Evolutionary conservation across 176 grass and related monocot genomes (phyloP).

Genomic region (Pharus latifolius): DNA sequence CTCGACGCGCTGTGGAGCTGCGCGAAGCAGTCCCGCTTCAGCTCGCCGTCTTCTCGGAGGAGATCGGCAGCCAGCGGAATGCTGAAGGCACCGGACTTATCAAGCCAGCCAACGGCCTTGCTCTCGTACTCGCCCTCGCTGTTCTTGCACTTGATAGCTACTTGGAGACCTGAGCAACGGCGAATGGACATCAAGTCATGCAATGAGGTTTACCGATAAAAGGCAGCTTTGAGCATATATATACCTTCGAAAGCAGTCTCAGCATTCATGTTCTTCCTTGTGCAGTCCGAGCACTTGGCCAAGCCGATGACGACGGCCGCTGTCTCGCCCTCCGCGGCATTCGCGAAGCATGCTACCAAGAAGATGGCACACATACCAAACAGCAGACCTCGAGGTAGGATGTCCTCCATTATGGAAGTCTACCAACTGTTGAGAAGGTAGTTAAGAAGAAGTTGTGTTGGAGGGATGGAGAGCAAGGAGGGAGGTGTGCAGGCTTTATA

Average conservation of each 20-base stretch:
- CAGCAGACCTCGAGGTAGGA: background rate
- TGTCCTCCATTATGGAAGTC: constrained; percentile 13
- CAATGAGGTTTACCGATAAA: background rate
- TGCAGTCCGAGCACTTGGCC: constrained; percentile 32
- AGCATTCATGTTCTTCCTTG: constrained; percentile 35
- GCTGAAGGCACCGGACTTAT: constrained; percentile 30
- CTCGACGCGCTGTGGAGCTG: constrained; percentile 24
- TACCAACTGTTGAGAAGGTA: background rate
- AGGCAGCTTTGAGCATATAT: background rate
- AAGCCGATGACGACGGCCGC: constrained; percentile 27
- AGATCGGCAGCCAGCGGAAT: constrained; percentile 9
- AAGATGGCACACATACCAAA: background rate
- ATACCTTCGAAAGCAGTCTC: constrained; percentile 34
- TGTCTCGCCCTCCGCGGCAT: background rate
- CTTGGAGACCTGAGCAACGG: constrained; percentile 33
- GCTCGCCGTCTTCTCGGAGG: constrained; percentile 20
- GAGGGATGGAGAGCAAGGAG: background rate
- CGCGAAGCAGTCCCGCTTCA: constrained; percentile 48
- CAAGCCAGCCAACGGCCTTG: constrained; percentile 14
- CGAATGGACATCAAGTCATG: background rate
- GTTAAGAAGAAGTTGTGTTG: background rate
- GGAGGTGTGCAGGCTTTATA: background rate
- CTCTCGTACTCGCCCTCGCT: constrained; percentile 28
- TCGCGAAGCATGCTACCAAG: background rate
- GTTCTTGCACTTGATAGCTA: constrained; percentile 43